Conservation (phyloP, 129 eudicot genomes). For the Artemisia annua region DNA sequence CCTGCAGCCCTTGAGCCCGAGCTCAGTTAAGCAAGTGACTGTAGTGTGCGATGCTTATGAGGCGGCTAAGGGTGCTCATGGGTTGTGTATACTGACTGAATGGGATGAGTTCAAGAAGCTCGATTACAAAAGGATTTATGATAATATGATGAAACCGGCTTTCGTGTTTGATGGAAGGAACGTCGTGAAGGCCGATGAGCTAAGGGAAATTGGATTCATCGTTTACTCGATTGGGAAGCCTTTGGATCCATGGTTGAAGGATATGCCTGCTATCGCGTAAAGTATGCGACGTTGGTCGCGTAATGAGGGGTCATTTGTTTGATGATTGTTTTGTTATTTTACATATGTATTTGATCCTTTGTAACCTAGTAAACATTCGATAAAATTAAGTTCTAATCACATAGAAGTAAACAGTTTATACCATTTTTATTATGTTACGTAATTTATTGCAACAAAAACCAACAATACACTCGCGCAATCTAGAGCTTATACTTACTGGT, state of each 20-base stretch:
- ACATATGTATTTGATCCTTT: constrained; percentile 13
- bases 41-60: constrained; percentile 58
- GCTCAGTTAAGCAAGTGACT: constrained; percentile 40
- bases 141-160: constrained; percentile 64
- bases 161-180: constrained; percentile 70
- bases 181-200: constrained; percentile 45
- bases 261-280: constrained; percentile 51
- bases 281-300: not conserved
- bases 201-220: constrained; percentile 63
- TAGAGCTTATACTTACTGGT: too few relatives aligned
- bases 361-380: constrained; percentile 8
- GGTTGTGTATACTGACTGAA: constrained; percentile 57
- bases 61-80: constrained; percentile 65
- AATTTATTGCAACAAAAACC: too few relatives aligned
- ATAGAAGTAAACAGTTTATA: not conserved
- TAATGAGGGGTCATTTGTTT: constrained; percentile 5
- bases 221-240: constrained; percentile 76
- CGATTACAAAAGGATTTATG: constrained; percentile 51
- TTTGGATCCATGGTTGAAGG: constrained; percentile 68
- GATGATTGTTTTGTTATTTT: constrained; percentile 5
- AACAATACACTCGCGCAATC: too few relatives aligned
- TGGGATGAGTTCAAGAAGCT: constrained; percentile 69
- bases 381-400: constrained; percentile 1
- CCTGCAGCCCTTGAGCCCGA: constrained; percentile 57
- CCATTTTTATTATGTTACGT: not conserved